A percentile compares a stretch with the other conserved stretches of the same genome.
These are phyloP conservation scores for Populus simonii DNA, from an alignment of 345 rosid genomes.

Conservation along the genomic window DNA sequence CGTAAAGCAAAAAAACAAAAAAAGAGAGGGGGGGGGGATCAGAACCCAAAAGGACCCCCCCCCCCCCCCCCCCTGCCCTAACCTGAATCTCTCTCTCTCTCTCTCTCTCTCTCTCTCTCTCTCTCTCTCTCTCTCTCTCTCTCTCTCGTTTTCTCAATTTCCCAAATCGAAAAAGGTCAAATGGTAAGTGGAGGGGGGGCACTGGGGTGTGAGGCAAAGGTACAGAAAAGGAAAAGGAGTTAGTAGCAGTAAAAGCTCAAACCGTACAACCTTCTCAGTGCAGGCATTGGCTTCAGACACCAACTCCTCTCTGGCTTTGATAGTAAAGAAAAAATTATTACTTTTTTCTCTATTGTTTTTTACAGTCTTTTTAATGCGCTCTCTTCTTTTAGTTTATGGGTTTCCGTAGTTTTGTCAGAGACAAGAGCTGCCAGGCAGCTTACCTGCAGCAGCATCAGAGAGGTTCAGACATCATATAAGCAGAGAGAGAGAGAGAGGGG, in stretches of 20 bases:
- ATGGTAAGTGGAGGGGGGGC: constrained; percentile 39
- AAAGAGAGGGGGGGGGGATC: background rate
- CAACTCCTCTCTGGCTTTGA: background rate
- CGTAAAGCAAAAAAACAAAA: background rate
- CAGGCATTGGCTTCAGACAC: constrained; percentile 31
- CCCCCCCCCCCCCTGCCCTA: background rate
- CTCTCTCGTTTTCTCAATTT: constrained; percentile 22
- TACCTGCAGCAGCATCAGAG: constrained; percentile 41
- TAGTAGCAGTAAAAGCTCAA: constrained; percentile 39
- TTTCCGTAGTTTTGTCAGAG: constrained; percentile 75
- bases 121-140: background rate
- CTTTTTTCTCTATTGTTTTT: constrained; percentile 2
- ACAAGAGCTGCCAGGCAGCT: constrained; percentile 58
- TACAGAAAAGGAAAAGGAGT: constrained; percentile 44
- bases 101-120: background rate
- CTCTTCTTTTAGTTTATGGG: constrained; percentile 50
- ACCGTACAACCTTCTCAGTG: constrained; percentile 44
- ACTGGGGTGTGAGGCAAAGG: constrained; percentile 32
- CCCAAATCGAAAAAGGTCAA: constrained; percentile 39
- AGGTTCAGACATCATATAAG: constrained; percentile 47
- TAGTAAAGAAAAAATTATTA: background rate
- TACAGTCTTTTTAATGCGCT: constrained; percentile 28
- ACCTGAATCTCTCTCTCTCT: constrained; percentile 10
- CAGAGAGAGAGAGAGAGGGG: constrained; percentile 18
- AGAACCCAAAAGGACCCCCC: constrained; percentile 12